These are phyloP conservation scores for Beta macrorhiza DNA, from an alignment of 179 eudicot species.

Conservation along the genomic window DNA sequence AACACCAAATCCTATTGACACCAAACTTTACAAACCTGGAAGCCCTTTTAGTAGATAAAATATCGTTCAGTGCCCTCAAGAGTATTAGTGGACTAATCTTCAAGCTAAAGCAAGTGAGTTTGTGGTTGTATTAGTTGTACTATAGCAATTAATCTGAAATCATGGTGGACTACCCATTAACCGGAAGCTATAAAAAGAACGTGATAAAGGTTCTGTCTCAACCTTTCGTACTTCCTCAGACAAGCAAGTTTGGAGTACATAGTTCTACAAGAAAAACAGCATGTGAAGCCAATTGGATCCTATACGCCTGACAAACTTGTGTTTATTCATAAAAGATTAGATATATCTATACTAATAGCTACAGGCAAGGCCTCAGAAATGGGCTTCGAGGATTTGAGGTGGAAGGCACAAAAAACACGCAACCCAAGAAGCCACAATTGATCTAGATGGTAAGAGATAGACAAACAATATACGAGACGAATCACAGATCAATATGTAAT, in stretches of 20 bases:
- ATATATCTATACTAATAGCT: background rate
- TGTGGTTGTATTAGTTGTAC: background rate
- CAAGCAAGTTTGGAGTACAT: background rate
- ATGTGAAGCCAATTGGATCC: background rate
- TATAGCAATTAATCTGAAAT: background rate
- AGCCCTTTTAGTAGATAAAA: no score
- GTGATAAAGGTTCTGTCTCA: background rate
- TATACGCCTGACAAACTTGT: background rate
- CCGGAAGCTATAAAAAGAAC: background rate
- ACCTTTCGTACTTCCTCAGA: background rate
- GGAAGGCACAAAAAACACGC: background rate
- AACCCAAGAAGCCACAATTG: background rate
- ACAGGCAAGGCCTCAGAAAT: background rate
- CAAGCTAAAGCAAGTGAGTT: background rate
- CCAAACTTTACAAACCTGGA: no score
- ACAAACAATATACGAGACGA: background rate
- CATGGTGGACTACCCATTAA: background rate
- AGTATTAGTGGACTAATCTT: background rate
- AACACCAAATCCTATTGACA: no score
- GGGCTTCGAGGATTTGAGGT: background rate
- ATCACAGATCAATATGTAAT: background rate
- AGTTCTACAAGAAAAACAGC: background rate
- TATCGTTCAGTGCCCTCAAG: background rate
- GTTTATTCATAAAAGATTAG: no score
- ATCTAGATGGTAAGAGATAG: background rate